Evolutionary conservation across 306 rosid species (phyloP), one percentile per base, ranked within the genome.

Genomic region (Mucuna pruriens): DNA sequence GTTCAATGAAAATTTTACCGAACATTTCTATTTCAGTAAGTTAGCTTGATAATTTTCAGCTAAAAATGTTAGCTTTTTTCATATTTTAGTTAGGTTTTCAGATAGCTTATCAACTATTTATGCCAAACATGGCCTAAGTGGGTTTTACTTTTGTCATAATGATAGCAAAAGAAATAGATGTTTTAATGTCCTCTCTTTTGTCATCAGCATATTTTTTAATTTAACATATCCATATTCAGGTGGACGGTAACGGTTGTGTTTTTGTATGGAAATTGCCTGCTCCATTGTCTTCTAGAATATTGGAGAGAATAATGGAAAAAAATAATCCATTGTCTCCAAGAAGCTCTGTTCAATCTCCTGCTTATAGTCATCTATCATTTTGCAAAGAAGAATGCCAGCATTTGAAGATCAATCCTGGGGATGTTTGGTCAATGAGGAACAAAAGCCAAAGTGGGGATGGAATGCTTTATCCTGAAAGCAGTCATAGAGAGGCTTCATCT

Each of bases 201-300:
- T 77, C 49, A 61, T 72, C 52, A 74, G 52, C 19, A 11, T 13
- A 9, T 6, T 39, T 7, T 61, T 29, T 80, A 55, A 62, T 25
- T 76, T 17, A 45, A 78, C 82, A 71, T 84, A 26, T 71, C 65
- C 78, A 85, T 83, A 39, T 75, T 70, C 89, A 92, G 94, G 92
- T 89, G 29, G 97, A 92, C 42, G 94, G 97, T 36, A 88, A 87
- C 62, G 93, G 94, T 34, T 92, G 97, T 83, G 58, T 90, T 75
- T 90, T 92, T 79, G 84, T 92, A 52, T 90, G 97, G 97, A 88
- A 84, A 89, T 80, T 92, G 88, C 94, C 94, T 82, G 74, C 84
- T 62, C 69, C 79, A 45, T 20, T 90, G 81, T 89, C 92, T 80
- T 86, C 94, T 81, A 87, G 74, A 78, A 92, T 89, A 81, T 82